Conservation (phyloP, 345 rosid genomes). For the Acer campestre region DNA sequence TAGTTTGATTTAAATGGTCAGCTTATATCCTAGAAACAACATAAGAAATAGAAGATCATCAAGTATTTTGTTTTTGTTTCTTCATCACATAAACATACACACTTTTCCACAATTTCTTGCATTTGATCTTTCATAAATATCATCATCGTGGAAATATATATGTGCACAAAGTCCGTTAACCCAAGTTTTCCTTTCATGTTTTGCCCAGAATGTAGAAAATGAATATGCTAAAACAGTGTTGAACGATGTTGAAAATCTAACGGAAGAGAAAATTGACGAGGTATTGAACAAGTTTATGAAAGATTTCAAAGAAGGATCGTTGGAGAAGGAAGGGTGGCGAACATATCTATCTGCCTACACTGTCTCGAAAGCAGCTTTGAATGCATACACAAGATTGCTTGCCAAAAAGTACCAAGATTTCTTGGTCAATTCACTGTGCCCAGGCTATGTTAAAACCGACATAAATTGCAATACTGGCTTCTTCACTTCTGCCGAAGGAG, state of each 20-base stretch:
- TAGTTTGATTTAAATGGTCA: too few species aligned
- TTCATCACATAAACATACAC: too few species aligned
- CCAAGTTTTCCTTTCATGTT: background rate
- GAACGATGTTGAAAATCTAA: slow-evolving; percentile 23
- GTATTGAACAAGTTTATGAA: slow-evolving; percentile 24
- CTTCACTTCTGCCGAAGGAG: slow-evolving; percentile 35
- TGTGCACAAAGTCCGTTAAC: background rate
- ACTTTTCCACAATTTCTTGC: too few species aligned
- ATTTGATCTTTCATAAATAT: too few species aligned
- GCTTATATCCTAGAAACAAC: too few species aligned
- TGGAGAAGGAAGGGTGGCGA: slow-evolving; percentile 40
- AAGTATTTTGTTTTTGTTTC: too few species aligned
- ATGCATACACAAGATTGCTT: slow-evolving; percentile 40
- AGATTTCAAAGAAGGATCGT: slow-evolving; percentile 35
- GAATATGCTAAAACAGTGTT: slow-evolving; percentile 32
- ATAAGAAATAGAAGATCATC: too few species aligned
- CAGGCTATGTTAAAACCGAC: slow-evolving; percentile 41
- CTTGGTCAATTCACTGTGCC: slow-evolving; percentile 35
- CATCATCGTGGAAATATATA: too few species aligned
- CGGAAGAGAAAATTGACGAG: slow-evolving; percentile 38
- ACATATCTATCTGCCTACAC: slow-evolving; percentile 23
- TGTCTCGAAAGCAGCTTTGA: slow-evolving; percentile 35
- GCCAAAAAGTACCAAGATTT: slow-evolving; percentile 30
- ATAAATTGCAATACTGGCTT: slow-evolving; percentile 29
- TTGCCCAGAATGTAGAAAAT: slow-evolving; percentile 23